phyloP scores from a whole-genome alignment of 371 early-diverging fungal species.

The Mucor plumbeus region DNA sequence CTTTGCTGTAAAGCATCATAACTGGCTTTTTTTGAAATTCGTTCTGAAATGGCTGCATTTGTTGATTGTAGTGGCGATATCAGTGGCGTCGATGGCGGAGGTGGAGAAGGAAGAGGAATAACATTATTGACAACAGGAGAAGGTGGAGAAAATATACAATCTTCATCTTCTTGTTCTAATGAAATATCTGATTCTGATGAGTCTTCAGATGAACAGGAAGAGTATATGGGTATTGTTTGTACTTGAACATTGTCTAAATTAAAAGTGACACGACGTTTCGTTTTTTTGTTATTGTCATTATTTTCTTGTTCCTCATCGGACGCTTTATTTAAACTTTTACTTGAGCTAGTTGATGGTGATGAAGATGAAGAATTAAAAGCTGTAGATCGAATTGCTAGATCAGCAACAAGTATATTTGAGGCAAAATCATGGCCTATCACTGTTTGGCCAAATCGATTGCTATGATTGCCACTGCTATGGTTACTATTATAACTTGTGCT shows the following conservation, averaged over 20 bases:
- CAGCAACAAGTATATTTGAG: conserved; percentile 10
- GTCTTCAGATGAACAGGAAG: conserved; percentile 8
- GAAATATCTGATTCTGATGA: neutral
- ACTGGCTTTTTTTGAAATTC: conserved; percentile 24
- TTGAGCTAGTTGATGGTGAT: neutral
- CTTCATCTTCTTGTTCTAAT: conserved; percentile 5
- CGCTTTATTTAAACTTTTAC: neutral
- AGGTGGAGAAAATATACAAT: neutral
- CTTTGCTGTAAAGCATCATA: conserved; percentile 20
- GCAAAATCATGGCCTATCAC: conserved; percentile 16
- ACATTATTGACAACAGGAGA: neutral
- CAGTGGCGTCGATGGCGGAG: neutral
- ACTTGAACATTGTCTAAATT: conserved; percentile 23
- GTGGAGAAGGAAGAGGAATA: neutral
- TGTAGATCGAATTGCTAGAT: conserved; percentile 21
- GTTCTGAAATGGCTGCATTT: conserved; percentile 7
- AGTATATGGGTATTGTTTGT: conserved; percentile 20
- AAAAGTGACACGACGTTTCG: conserved; percentile 31
- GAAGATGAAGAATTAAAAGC: neutral
- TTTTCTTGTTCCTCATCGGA: neutral
- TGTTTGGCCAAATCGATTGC: neutral
- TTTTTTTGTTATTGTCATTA: neutral
- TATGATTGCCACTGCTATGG: conserved; percentile 1
- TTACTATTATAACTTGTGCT: neutral
- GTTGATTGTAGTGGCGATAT: neutral